Conservation (phyloP, 2,329 filamentous ascomycete species). For the Penicillium sp. region DNA sequence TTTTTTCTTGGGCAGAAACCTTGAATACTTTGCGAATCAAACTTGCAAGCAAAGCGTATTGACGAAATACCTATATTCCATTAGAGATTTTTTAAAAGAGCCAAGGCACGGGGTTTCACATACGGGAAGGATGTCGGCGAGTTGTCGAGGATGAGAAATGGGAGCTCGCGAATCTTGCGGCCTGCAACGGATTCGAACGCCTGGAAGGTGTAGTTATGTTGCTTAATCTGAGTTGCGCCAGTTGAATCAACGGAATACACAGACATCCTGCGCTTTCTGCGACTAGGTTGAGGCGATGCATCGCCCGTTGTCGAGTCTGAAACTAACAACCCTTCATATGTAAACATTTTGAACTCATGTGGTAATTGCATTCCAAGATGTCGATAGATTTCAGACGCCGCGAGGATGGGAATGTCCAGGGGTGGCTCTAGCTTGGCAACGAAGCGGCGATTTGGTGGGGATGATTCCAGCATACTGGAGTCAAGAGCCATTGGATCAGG, state of each 20-base stretch:
- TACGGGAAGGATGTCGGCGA: constrained; percentile 46
- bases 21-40: constrained; percentile 40
- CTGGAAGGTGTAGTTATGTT: constrained; percentile 47
- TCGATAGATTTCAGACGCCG: constrained; percentile 43
- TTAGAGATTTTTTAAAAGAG: not conserved
- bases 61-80: constrained; percentile 38
- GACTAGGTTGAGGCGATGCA: constrained; percentile 26
- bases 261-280: constrained; percentile 34
- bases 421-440: constrained; percentile 45
- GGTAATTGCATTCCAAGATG: constrained; percentile 41
- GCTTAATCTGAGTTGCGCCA: constrained; percentile 29
- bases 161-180: constrained; percentile 42
- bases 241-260: constrained; percentile 34
- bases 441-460: constrained; percentile 46
- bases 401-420: constrained; percentile 44
- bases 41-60: constrained; percentile 45
- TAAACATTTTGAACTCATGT: constrained; percentile 41
- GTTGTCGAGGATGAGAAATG: constrained; percentile 49
- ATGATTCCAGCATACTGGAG: constrained; percentile 37
- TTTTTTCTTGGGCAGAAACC: constrained; percentile 16
- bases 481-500: constrained; percentile 40
- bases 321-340: constrained; percentile 42
- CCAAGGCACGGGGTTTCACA: constrained; percentile 5
- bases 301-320: constrained; percentile 27
- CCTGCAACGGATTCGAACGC: constrained; percentile 43